Base-by-base conservation (phyloP, 306 rosid genomes). In the Arachis stenosperma region DNA sequence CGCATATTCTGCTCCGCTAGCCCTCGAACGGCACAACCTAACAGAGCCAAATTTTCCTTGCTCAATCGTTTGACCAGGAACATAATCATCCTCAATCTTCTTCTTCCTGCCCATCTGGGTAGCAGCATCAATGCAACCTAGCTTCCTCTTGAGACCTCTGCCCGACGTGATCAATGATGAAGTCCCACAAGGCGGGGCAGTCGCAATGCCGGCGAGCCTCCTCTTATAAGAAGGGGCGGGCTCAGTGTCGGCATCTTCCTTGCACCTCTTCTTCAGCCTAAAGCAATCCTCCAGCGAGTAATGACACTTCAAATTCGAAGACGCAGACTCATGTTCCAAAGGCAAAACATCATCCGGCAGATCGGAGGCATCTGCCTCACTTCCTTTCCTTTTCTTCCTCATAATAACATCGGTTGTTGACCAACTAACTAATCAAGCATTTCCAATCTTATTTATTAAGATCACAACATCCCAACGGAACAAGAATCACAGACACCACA, bases 331-430 rank as follows among this genome's bases (percentile, higher is more conserved):
- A 61, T 66, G 85, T 8, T 73, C 67, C 5, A 88, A 82, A 22
- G 78, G 57, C 73, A 83, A 79, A 78, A 61, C 67, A 52, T 77
- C 86, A 52, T 77, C 86, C 0, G 65, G 75, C 55, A 86, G 71
- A 76, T 88, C 78, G 9, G 75, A 61, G 42, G 73, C 86, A 64
- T 91, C 91, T 15, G 88, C 50, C 48, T 83, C 98, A 12, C 87
- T 90, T 81, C 97, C 99, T 88, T 95, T 91, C 83, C 99, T 84
- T 81, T 91, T 95, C 88, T 87, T 95, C 97, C 97, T 95, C 97
- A 91, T 94, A 84, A 81, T 94, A 84, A 81, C 79, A 71, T 70
- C 82, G 54, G 15, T 10, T 48, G 70, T 61, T 42, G 46, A 9
- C 40, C 57, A 59, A 84, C 61, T 60, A 33, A 33, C 37, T 33